These are phyloP conservation scores for Rhynchosporium secalis DNA, from an alignment of 2,329 filamentous ascomycete genomes.

Conservation along the genomic window DNA sequence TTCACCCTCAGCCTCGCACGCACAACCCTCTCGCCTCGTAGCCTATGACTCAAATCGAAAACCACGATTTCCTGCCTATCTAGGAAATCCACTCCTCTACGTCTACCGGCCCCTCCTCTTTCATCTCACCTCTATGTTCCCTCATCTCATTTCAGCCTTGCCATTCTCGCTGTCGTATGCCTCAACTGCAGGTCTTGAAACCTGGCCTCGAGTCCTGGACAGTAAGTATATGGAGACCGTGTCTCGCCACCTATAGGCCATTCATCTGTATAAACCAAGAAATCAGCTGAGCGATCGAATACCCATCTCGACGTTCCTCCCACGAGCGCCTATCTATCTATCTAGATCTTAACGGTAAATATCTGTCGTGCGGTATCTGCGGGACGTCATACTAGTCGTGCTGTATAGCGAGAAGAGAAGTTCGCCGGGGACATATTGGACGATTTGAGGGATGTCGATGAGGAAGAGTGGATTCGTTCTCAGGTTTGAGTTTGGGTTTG, in stretches of 20 bases:
- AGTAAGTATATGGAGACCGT: too few relatives aligned
- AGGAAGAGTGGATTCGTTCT: constrained; percentile 5
- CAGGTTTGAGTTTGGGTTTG: background rate
- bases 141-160: background rate
- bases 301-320: too few relatives aligned
- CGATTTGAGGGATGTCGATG: constrained; percentile 26
- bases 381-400: constrained; percentile 25
- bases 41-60: constrained; percentile 29
- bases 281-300: too few relatives aligned
- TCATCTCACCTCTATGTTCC: constrained; percentile 5
- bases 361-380: constrained; percentile 13
- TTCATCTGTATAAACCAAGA: too few relatives aligned
- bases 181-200: background rate
- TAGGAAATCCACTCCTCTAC: constrained; percentile 1
- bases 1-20: constrained; percentile 25
- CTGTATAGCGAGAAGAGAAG: constrained; percentile 20
- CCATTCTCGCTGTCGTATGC: constrained; percentile 6
- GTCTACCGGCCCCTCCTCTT: background rate
- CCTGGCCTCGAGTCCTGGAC: too few relatives aligned
- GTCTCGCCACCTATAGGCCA: too few relatives aligned
- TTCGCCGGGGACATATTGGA: constrained; percentile 22
- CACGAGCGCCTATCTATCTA: too few relatives aligned
- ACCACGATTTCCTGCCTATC: constrained; percentile 23
- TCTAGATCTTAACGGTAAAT: background rate
- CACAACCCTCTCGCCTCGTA: constrained; percentile 24